Evolutionary conservation across 805 yeast genomes (phyloP), one percentile per base, ranked within the genome.

Genomic region (Saccharomycopsis babjevae): DNA sequence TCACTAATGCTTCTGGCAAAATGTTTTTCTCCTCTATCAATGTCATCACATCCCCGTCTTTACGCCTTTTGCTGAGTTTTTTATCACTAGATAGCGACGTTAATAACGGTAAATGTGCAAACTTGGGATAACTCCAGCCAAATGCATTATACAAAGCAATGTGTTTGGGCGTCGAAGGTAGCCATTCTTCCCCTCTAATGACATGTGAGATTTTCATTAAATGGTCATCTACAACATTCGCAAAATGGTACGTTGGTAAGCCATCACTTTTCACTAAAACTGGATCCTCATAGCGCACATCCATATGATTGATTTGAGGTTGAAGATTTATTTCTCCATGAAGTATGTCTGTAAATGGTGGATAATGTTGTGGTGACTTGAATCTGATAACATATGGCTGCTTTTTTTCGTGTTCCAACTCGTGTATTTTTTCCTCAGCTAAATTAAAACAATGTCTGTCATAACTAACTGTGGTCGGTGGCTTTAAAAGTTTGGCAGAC

Each of bases 101-200:
- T 60, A 94, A 73, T 43, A 94, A 74, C 0, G 99, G 99, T 57
- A 94, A 87, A 70, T 94, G 99, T n/a, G 88, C 78, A 70, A 83
- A 94, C 20, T 77, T 68, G 0, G 99, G 99, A 0, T 87, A 83
- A 0, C 68, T 65, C 97, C 97, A 93, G 0, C 88, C 89, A 69
- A 93, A 86, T 0, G 97, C 96, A 18, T 79, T 67, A 70, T 94
- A 96, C 58, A 94, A 71, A 0, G 97, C 93, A 55, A 91, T 78
- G 68, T 94, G 99, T 67, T 92, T 93, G 1, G 97, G 97, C 0
- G 99, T 94, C 0, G 98, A 89, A 0, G 96, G 88, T 11, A 94
- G 74, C 99, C 99, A 94, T 71, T 94, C 99, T 69, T 94, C 99
- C 39, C 99, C 99, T 66, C 99, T 78, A 5, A 94, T 84, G 8